Base-by-base conservation (phyloP, 257 asterid species). In the Hygrophila difformis region DNA sequence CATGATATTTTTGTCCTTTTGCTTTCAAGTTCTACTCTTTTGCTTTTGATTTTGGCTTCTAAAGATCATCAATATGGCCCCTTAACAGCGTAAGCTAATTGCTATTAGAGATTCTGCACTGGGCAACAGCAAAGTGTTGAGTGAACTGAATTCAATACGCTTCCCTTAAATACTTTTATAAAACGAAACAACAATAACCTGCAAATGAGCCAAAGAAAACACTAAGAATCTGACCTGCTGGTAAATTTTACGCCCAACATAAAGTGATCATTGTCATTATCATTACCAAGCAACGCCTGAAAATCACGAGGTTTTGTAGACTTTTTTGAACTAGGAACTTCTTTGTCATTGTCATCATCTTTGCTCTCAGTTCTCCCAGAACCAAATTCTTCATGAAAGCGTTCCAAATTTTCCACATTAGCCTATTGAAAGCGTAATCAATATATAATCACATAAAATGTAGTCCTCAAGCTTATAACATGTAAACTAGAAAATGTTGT, bases 231-330 rank as follows among this genome's bases (percentile, higher is more conserved):
- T 53, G 71, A 89, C 98, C 86, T 78, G 59, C 57, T 65, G 57
- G 93, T 75, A 61, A 73, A 82, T 69, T 89, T 85, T 45, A 89
- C 21, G 57, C 94, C 96, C 23, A 89, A 49, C 93, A 79, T 71
- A 67, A 89, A 89, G 73, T 82, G 87, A 65, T 89, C 98, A 47
- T 85, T 76, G 72, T 68, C 79, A 56, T 82, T 76, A 63, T 67
- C 75, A 46, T 65, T 73, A 52, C 91, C 94, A 65, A 89, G 63
- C 60, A 89, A 66, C 56, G 96, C 79, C 63, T 72, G 79, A 67
- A 64, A 76, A 49, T 89, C 96, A 7, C 84, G 48, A 53, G 98
- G 94, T 63, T 89, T 89, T 21, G 79, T 49, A 21, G 72, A 51
- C 63, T 50, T 71, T 49, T 62, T 85, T 15, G 68, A 52, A 55